phyloP scores from a whole-genome alignment of 495 filamentous ascomycete genomes.

The Amniculicola lignicola region DNA sequence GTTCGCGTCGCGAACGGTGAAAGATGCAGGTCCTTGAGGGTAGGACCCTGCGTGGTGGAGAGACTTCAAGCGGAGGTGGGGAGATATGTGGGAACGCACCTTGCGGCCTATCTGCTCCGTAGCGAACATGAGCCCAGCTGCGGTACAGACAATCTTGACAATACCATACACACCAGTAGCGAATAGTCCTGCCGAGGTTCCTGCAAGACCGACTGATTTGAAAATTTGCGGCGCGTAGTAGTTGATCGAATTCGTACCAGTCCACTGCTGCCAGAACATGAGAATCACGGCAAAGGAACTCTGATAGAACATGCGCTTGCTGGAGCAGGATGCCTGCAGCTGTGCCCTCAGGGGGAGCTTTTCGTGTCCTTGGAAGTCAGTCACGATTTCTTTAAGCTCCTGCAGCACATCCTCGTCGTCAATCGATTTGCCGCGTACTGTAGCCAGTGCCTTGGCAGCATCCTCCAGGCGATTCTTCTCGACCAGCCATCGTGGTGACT shows the following conservation, averaged over 20 bases:
- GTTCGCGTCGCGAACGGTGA: slow-evolving; percentile 20
- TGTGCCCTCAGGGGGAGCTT: slow-evolving; percentile 30
- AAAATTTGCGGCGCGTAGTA: slow-evolving; percentile 34
- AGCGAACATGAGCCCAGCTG: slow-evolving; percentile 31
- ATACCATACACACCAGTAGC: slow-evolving; percentile 36
- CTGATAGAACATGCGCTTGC: slow-evolving; percentile 34
- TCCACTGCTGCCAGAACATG: slow-evolving; percentile 41
- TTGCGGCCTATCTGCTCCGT: slow-evolving; percentile 35
- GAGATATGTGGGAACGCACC: slow-evolving; percentile 19
- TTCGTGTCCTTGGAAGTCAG: slow-evolving; percentile 32
- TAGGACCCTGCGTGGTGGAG: background rate
- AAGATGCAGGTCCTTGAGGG: slow-evolving; percentile 18
- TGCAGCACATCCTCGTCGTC: slow-evolving; percentile 56
- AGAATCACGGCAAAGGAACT: slow-evolving; percentile 38
- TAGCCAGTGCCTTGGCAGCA: slow-evolving; percentile 58
- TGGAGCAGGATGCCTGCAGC: slow-evolving; percentile 26
- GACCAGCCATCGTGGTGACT: slow-evolving; percentile 65
- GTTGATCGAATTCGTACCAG: slow-evolving; percentile 33
- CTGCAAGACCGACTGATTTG: slow-evolving; percentile 32
- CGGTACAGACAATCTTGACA: slow-evolving; percentile 29
- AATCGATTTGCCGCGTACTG: slow-evolving; percentile 56
- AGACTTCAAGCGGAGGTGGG: background rate
- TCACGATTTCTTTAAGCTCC: slow-evolving; percentile 34
- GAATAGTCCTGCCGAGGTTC: slow-evolving; percentile 28
- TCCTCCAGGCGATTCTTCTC: slow-evolving; percentile 53